Percentiles rank a stretch among this genome's conserved stretches.
Evolutionary conservation across 306 rosid species (phyloP).

Genomic region (Cicer cuneatum): DNA sequence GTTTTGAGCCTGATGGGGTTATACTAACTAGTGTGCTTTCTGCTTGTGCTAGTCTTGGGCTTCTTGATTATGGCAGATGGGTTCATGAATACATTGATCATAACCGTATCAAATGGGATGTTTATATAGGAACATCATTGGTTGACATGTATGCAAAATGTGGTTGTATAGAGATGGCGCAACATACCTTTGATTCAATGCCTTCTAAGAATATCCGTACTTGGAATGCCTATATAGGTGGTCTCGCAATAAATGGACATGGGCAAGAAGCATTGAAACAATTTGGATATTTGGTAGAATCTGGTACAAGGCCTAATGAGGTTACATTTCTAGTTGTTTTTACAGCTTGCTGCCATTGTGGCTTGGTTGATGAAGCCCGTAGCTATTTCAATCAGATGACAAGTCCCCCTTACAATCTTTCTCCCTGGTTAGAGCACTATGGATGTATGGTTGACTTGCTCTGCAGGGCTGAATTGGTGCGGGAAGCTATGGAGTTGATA

Average conservation of each 20-base stretch:
- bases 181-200: conserved; percentile 54
- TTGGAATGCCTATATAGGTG: conserved; percentile 78
- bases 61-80: conserved; percentile 76
- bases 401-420: conserved; percentile 53
- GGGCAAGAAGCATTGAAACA: conserved; percentile 61
- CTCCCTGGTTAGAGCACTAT: conserved; percentile 72
- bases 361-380: conserved; percentile 74
- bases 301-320: conserved; percentile 66
- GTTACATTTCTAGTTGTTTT: conserved; percentile 76
- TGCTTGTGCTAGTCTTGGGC: conserved; percentile 80
- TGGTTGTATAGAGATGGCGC: conserved; percentile 69
- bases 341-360: conserved; percentile 84
- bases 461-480: conserved; percentile 71
- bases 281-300: conserved; percentile 62
- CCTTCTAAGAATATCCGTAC: conserved; percentile 65
- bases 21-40: conserved; percentile 74
- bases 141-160: conserved; percentile 84
- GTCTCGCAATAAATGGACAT: conserved; percentile 72
- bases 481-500: conserved; percentile 71
- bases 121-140: conserved; percentile 71
- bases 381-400: conserved; percentile 60
- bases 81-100: conserved; percentile 68
- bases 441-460: conserved; percentile 85
- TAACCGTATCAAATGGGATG: conserved; percentile 67
- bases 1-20: conserved; percentile 64